A percentile compares a stretch with the other conserved stretches of the same genome.
Evolutionary conservation across 192 early-diverging fungal species (phyloP).

Genomic region (Coemansia sp.): DNA sequence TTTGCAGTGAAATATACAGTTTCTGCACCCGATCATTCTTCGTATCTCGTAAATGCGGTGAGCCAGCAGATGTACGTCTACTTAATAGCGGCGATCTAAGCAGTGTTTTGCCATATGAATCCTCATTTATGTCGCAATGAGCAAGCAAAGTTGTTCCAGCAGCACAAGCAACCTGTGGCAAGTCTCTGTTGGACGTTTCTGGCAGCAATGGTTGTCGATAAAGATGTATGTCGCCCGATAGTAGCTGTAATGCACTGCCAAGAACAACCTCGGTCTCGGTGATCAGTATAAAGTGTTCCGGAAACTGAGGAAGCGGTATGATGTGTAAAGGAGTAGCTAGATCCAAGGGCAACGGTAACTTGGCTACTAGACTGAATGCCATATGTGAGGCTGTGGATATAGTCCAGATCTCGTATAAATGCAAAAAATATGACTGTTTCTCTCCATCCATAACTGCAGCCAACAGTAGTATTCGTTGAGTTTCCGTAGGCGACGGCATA

Average conservation of each 20-base stretch:
- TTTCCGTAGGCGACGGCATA: conserved; percentile 12
- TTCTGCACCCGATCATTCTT: conserved; percentile 18
- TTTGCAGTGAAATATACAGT: conserved; percentile 26
- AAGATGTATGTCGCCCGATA: conserved; percentile 44
- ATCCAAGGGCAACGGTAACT: conserved; percentile 32
- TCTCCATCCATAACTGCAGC: conserved; percentile 29
- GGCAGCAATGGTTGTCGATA: conserved; percentile 13
- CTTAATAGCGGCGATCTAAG: background rate
- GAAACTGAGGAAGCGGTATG: conserved; percentile 25
- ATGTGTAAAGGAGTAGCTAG: conserved; percentile 27
- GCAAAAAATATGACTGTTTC: conserved; percentile 11
- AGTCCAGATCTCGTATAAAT: conserved; percentile 42
- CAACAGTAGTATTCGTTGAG: conserved; percentile 29
- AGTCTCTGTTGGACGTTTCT: background rate
- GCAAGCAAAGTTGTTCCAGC: conserved; percentile 13
- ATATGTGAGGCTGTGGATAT: background rate
- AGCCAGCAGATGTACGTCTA: background rate
- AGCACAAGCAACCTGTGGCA: conserved; percentile 17
- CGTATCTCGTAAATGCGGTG: background rate
- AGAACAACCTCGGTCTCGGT: conserved; percentile 20
- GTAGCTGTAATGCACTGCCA: conserved; percentile 34
- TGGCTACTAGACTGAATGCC: conserved; percentile 17
- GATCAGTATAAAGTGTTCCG: conserved; percentile 36
- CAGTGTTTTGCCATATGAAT: background rate
- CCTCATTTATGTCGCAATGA: background rate